phyloP scores from a whole-genome alignment of 345 rosid genomes.

The Anacardium occidentale region DNA sequence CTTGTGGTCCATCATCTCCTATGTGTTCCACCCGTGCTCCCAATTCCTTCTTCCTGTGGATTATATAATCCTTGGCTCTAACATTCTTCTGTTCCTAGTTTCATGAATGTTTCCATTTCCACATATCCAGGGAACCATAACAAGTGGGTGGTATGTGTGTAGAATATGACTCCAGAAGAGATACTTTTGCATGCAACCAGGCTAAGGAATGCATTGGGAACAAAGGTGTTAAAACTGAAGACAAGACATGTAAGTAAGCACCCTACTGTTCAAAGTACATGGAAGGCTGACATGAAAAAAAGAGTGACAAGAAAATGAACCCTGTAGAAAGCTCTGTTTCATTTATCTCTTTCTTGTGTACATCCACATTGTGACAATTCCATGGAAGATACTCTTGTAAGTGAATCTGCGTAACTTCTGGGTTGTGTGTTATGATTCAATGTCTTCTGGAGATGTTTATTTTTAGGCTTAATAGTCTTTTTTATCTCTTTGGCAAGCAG shows the following conservation, averaged over 20 bases:
- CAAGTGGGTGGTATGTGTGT: slow-evolving; percentile 81
- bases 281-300: slow-evolving; percentile 64
- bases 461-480: too few relatives aligned
- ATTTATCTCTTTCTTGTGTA: neutral
- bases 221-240: slow-evolving; percentile 73
- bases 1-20: too few relatives aligned
- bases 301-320: slow-evolving; percentile 25
- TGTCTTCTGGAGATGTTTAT: neutral
- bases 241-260: slow-evolving; percentile 77
- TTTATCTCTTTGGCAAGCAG: neutral
- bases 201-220: slow-evolving; percentile 74
- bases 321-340: neutral
- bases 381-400: neutral
- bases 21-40: too few relatives aligned
- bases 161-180: slow-evolving; percentile 68
- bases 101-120: neutral
- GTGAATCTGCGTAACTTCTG: neutral
- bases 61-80: too few relatives aligned
- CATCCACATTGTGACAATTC: neutral
- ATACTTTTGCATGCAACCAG: slow-evolving; percentile 61
- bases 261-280: slow-evolving; percentile 87
- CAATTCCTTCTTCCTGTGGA: too few relatives aligned
- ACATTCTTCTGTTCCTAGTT: neutral
- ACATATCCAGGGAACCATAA: slow-evolving; percentile 60
- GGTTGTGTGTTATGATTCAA: neutral